Conservation (phyloP, 208 protist genomes). For the Wallacemonas collosoma region DNA sequence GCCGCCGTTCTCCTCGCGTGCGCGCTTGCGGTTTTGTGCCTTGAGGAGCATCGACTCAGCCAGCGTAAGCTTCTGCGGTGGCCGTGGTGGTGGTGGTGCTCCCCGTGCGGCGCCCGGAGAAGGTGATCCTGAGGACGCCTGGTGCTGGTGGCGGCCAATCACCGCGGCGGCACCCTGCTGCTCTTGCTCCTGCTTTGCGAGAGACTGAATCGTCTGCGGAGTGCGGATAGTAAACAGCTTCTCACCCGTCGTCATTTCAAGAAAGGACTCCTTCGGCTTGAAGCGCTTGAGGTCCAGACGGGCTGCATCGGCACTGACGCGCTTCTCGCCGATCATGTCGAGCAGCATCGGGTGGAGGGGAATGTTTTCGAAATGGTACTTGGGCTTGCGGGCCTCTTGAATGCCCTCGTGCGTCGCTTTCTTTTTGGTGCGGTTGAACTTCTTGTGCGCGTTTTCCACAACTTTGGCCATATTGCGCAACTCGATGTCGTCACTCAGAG, state of each 20-base stretch:
- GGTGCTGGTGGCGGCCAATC: neutral
- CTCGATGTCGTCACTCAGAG: constrained; percentile 72
- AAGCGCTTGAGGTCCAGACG: constrained; percentile 77
- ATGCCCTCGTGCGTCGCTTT: constrained; percentile 90
- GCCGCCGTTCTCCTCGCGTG: constrained; percentile 27
- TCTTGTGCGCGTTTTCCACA: constrained; percentile 87
- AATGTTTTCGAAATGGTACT: constrained; percentile 80
- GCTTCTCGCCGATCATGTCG: constrained; percentile 49
- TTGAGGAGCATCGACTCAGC: constrained; percentile 78
- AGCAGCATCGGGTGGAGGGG: constrained; percentile 87
- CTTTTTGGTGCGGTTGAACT: constrained; percentile 89
- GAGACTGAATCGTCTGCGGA: constrained; percentile 65
- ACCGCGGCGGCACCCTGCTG: constrained; percentile 18
- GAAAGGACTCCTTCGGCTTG: constrained; percentile 82
- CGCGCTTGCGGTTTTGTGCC: constrained; percentile 83
- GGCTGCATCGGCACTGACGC: constrained; percentile 65
- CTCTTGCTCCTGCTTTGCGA: constrained; percentile 26
- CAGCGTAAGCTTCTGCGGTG: constrained; percentile 60
- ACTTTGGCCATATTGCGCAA: constrained; percentile 80
- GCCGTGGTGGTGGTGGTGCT: neutral
- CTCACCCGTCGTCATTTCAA: constrained; percentile 81
- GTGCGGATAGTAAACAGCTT: constrained; percentile 71
- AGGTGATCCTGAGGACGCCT: neutral
- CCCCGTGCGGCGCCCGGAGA: neutral
- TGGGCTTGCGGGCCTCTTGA: constrained; percentile 71